Percentiles rank a stretch among this genome's conserved stretches.
Evolutionary conservation across 1,284 basidiomycete species (phyloP).

Genomic region (Amylostereum areolatum): DNA sequence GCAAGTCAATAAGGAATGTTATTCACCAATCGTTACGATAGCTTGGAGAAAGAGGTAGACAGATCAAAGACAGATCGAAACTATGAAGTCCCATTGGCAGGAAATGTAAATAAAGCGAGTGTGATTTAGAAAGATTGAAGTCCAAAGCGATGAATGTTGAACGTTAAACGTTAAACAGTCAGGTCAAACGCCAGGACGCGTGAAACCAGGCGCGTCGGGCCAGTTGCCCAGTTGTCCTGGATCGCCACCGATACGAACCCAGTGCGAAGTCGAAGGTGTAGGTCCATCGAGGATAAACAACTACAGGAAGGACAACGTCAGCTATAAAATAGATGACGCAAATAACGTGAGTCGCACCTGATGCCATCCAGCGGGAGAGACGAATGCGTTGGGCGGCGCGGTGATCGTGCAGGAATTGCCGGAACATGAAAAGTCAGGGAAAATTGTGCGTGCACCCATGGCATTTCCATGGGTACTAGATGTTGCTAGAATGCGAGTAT

Average conservation of each 20-base stretch:
- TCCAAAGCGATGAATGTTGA: too few relatives aligned
- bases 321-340: too few relatives aligned
- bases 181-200: constrained; percentile 41
- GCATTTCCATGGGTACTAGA: constrained; percentile 77
- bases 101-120: too few relatives aligned
- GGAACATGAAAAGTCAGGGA: constrained; percentile 58
- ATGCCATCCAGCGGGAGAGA: constrained; percentile 75
- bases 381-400: constrained; percentile 59
- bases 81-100: too few relatives aligned
- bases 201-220: constrained; percentile 61
- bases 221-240: constrained; percentile 61
- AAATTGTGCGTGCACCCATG: constrained; percentile 65
- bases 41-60: too few relatives aligned
- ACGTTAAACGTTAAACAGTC: too few relatives aligned
- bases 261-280: constrained; percentile 63
- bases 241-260: constrained; percentile 73
- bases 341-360: constrained; percentile 22
- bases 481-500: constrained; percentile 35
- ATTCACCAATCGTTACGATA: too few relatives aligned
- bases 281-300: constrained; percentile 69
- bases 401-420: constrained; percentile 61
- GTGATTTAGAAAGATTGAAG: too few relatives aligned
- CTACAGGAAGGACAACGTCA: not conserved
- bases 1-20: too few relatives aligned
- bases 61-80: too few relatives aligned